phyloP scores from a whole-genome alignment of 1,284 basidiomycete species.

The Pseudozyma sp. region DNA sequence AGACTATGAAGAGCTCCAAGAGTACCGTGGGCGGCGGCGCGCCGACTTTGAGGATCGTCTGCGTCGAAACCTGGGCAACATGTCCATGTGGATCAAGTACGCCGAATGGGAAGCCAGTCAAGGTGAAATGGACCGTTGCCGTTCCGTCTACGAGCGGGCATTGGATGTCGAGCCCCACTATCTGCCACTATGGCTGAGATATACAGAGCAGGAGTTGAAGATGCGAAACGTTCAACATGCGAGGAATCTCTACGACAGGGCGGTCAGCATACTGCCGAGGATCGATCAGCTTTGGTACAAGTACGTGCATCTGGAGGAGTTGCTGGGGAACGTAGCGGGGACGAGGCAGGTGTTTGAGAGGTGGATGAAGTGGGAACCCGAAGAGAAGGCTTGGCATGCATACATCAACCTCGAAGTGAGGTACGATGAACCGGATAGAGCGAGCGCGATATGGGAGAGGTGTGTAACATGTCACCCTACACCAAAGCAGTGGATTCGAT shows the following conservation, averaged over 20 bases:
- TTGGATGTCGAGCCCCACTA: constrained; percentile 92
- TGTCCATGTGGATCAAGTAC: constrained; percentile 73
- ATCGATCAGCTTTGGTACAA: constrained; percentile 93
- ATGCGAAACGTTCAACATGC: constrained; percentile 95
- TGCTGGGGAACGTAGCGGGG: constrained; percentile 93
- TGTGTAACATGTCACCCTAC: constrained; percentile 94
- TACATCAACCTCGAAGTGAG: constrained; percentile 96
- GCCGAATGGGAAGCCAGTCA: constrained; percentile 87
- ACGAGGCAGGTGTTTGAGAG: constrained; percentile 97
- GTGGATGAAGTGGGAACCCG: constrained; percentile 99
- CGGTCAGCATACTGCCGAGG: constrained; percentile 92
- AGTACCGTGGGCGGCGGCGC: constrained; percentile 92
- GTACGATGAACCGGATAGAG: constrained; percentile 90
- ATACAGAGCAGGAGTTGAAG: constrained; percentile 98
- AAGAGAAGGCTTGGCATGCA: constrained; percentile 98
- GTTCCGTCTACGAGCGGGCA: constrained; percentile 95
- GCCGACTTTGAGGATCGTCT: constrained; percentile 98
- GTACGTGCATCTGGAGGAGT: constrained; percentile 97
- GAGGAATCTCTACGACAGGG: constrained; percentile 94
- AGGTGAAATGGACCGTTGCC: constrained; percentile 77
- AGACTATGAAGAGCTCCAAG: constrained; percentile 95
- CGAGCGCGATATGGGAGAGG: constrained; percentile 91
- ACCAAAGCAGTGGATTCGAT: constrained; percentile 95
- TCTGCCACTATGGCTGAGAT: constrained; percentile 91
- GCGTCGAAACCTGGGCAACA: constrained; percentile 83